These are phyloP conservation scores for Chytridium lagenaria DNA, from an alignment of 371 early-diverging fungal genomes.

Conservation along the genomic window DNA sequence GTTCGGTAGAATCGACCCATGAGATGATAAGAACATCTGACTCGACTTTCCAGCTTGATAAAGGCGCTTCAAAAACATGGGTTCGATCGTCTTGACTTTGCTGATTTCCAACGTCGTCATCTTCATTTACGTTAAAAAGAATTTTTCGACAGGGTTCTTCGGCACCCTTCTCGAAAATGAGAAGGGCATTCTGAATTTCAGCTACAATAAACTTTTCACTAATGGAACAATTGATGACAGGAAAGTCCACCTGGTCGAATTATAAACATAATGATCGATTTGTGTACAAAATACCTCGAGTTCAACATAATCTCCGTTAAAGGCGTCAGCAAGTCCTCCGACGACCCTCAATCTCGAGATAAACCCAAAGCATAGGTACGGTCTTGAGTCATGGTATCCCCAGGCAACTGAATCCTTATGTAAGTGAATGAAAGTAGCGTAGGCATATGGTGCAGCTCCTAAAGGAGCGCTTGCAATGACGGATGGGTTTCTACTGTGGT, in stretches of 20 bases:
- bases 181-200: background rate
- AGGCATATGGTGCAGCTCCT: background rate
- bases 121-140: background rate
- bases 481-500: background rate
- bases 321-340: background rate
- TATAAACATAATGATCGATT: background rate
- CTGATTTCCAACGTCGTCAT: background rate
- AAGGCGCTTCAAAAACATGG: background rate
- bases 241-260: background rate
- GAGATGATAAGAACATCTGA: background rate
- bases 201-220: background rate
- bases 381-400: background rate
- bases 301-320: background rate
- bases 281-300: background rate
- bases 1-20: background rate
- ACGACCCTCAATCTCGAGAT: background rate
- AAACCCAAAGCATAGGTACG: background rate
- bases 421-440: background rate
- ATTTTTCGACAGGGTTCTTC: background rate
- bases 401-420: background rate
- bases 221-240: background rate
- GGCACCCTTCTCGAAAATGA: background rate
- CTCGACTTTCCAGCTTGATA: background rate
- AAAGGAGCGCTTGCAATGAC: background rate
- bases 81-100: background rate